A percentile compares a stretch with the other conserved stretches of the same genome.
Evolutionary conservation across 1,284 basidiomycete genomes (phyloP).

Genomic region (Cryptococcus deneoformans): DNA sequence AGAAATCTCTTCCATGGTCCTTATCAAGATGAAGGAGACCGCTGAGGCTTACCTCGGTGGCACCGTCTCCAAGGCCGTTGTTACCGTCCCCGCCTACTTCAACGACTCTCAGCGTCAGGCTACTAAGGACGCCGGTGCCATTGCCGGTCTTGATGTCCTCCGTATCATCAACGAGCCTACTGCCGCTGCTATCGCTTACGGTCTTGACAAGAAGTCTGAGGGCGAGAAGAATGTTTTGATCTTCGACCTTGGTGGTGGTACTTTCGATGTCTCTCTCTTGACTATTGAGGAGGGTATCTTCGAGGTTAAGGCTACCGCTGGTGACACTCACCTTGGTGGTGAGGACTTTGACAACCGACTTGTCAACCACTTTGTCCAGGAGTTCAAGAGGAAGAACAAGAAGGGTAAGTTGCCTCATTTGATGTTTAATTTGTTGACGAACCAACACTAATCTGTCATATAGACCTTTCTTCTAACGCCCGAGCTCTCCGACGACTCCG

Average conservation of each 20-base stretch:
- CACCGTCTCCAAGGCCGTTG: constrained; percentile 80
- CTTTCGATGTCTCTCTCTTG: constrained; percentile 97
- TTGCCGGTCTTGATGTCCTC: constrained; percentile 94
- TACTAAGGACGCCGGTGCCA: constrained; percentile 95
- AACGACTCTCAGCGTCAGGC: constrained; percentile 99
- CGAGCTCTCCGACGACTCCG: constrained; percentile 97
- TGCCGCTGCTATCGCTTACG: constrained; percentile 96
- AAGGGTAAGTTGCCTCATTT: too few species aligned
- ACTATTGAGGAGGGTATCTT: constrained; percentile 99
- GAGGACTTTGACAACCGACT: constrained; percentile 99
- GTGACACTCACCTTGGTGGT: constrained; percentile 98
- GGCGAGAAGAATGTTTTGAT: constrained; percentile 93
- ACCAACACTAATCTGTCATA: too few species aligned
- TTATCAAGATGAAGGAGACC: constrained; percentile 97
- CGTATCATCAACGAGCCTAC: constrained; percentile 99
- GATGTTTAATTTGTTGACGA: too few species aligned
- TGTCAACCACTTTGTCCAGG: constrained; percentile 96
- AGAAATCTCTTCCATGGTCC: constrained; percentile 97
- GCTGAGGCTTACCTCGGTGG: constrained; percentile 94
- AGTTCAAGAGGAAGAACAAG: constrained; percentile 99
- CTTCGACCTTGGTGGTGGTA: constrained; percentile 98
- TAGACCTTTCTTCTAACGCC: constrained; percentile 83
- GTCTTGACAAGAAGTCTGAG: constrained; percentile 74
- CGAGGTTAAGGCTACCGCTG: constrained; percentile 98
- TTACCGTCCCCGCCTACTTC: constrained; percentile 97